Evolutionary conservation across 805 yeast species (phyloP).

Genomic region (Debaryomyces castellii): DNA sequence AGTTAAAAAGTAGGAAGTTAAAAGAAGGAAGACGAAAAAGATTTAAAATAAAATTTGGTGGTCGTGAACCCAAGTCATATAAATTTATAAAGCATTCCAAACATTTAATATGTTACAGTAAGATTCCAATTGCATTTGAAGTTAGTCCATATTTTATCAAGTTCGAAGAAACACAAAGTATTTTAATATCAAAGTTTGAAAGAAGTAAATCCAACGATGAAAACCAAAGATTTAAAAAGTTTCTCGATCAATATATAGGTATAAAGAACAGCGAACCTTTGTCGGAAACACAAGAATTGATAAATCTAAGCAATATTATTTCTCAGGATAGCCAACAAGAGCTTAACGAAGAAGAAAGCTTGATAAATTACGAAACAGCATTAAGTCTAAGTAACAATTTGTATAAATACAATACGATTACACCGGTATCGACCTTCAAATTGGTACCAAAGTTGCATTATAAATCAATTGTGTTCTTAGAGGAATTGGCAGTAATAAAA

Average conservation of each 20-base stretch:
- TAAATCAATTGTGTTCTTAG: constrained; percentile 17
- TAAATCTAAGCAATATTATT: not conserved
- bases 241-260: not conserved
- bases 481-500: constrained; percentile 15
- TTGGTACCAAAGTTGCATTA: constrained; percentile 9
- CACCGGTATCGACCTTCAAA: constrained; percentile 4
- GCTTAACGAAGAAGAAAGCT: not conserved
- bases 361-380: constrained; percentile 7
- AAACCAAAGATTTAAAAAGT: constrained; percentile 9
- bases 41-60: not conserved
- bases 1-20: constrained; percentile 22
- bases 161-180: constrained; percentile 44
- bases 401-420: constrained; percentile 7
- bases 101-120: constrained; percentile 34
- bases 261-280: not conserved
- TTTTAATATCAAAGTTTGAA: constrained; percentile 20
- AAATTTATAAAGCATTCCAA: constrained; percentile 3
- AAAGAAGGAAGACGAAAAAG: constrained; percentile 5
- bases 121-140: constrained; percentile 55
- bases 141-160: constrained; percentile 42
- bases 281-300: not conserved
- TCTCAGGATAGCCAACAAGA: not conserved
- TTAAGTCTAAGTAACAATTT: constrained; percentile 2
- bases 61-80: not conserved
- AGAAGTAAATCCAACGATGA: constrained; percentile 12